These are phyloP conservation scores for Nephromyces sp. DNA, from an alignment of 169 alveolate genomes.

Conservation along the genomic window DNA sequence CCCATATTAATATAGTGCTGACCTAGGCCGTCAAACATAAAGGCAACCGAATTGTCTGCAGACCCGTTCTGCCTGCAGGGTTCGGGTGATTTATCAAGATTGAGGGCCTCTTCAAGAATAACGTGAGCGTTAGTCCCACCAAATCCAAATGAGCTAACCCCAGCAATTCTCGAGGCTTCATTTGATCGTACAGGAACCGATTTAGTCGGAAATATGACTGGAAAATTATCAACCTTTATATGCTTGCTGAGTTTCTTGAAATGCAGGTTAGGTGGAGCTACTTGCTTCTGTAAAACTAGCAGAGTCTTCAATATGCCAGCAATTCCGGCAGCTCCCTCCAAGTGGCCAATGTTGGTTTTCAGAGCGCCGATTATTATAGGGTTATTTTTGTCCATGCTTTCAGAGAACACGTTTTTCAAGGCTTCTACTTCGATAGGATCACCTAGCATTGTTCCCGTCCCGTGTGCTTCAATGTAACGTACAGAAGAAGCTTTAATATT, in stretches of 20 bases:
- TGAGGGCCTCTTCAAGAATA: constrained; percentile 38
- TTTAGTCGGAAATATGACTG: constrained; percentile 4
- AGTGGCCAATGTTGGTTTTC: constrained; percentile 56
- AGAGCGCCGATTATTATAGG: constrained; percentile 51
- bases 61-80: background rate
- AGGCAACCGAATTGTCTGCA: background rate
- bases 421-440: constrained; percentile 65
- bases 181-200: background rate
- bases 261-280: constrained; percentile 48
- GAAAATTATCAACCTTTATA: constrained; percentile 5
- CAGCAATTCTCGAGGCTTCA: constrained; percentile 34
- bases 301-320: constrained; percentile 53
- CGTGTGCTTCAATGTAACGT: constrained; percentile 45
- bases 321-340: constrained; percentile 62
- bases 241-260: constrained; percentile 36
- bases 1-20: constrained; percentile 42
- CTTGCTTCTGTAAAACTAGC: constrained; percentile 24
- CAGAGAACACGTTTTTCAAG: constrained; percentile 33
- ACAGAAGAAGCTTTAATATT: constrained; percentile 27
- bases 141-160: constrained; percentile 57
- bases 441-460: constrained; percentile 63
- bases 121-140: constrained; percentile 59
- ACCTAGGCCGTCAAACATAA: constrained; percentile 48
- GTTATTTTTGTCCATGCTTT: constrained; percentile 24
- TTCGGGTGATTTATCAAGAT: background rate